Conservation (phyloP, 768 basidiomycete genomes). For the Peribolospora baueri region DNA sequence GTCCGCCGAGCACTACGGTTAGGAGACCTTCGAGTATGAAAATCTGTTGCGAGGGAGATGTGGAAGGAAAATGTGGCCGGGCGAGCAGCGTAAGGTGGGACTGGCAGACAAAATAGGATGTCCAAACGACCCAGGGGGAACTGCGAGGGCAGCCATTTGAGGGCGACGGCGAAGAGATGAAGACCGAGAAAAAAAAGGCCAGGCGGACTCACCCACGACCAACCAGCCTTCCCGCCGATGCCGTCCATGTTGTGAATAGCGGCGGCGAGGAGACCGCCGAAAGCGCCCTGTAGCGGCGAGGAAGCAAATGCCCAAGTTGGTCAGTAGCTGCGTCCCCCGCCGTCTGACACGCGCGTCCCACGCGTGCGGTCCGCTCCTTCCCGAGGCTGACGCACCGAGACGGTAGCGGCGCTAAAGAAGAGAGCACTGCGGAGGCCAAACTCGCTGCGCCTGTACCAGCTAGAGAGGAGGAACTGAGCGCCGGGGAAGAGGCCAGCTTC, state of each 20-base stretch:
- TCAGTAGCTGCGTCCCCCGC: no score
- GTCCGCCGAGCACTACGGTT: slow-evolving; percentile 38
- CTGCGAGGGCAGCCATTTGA: no score
- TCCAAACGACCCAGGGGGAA: no score
- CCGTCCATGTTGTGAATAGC: slow-evolving; percentile 35
- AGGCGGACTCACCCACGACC: slow-evolving; percentile 16
- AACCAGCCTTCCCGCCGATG: slow-evolving; percentile 30
- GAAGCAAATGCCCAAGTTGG: slow-evolving; percentile 25
- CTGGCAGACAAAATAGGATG: no score
- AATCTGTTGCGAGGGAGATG: slow-evolving; percentile 12
- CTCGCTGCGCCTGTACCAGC: slow-evolving; percentile 63
- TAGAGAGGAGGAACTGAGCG: slow-evolving; percentile 18
- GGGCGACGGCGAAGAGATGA: no score
- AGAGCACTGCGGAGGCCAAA: slow-evolving; percentile 45
- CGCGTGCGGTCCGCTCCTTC: no score
- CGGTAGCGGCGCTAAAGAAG: slow-evolving; percentile 54
- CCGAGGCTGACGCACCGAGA: slow-evolving; percentile 24
- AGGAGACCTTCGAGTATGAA: slow-evolving; percentile 48
- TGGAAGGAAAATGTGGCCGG: not conserved
- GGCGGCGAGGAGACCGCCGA: slow-evolving; percentile 31
- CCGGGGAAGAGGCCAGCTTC: slow-evolving; percentile 58
- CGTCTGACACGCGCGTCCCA: slow-evolving; percentile 12
- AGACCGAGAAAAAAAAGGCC: not conserved
- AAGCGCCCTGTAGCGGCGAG: slow-evolving; percentile 5
- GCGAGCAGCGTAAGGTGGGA: no score